phyloP scores from a whole-genome alignment of 2,329 filamentous ascomycete genomes.

The Xylariales sp. region DNA sequence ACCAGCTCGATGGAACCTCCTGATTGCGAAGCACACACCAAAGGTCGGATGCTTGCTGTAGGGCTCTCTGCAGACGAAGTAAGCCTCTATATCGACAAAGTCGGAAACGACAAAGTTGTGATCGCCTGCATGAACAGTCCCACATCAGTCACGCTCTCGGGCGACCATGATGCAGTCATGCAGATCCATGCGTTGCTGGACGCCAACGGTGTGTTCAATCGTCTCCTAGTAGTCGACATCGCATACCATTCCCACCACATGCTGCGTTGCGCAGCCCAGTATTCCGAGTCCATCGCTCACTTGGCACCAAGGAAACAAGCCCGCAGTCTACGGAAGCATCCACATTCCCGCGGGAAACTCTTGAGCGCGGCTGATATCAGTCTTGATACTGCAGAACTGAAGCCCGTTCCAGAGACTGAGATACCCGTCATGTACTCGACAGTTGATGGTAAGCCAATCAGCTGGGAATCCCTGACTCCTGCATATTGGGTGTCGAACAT shows the following conservation, averaged over 20 bases:
- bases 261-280: constrained; percentile 20
- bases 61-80: constrained; percentile 10
- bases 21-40: background rate
- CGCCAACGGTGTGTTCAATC: constrained; percentile 14
- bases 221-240: constrained; percentile 14
- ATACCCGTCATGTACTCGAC: constrained; percentile 20
- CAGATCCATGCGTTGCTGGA: constrained; percentile 13
- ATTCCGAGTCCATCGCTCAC: constrained; percentile 18
- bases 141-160: constrained; percentile 18
- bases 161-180: constrained; percentile 15
- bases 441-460: constrained; percentile 14
- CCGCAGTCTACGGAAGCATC: constrained; percentile 11
- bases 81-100: constrained; percentile 12
- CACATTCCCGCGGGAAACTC: constrained; percentile 8
- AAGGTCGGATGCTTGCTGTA: constrained; percentile 20
- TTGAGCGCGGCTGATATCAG: constrained; percentile 7
- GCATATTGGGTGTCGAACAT: constrained; percentile 22
- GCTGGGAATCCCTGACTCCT: constrained; percentile 14
- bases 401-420: background rate
- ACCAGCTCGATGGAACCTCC: constrained; percentile 9
- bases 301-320: constrained; percentile 13
- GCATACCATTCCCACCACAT: constrained; percentile 30
- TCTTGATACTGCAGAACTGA: background rate
- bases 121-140: constrained; percentile 22
- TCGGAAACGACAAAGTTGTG: constrained; percentile 8